Conservation (phyloP, 805 yeast genomes). For the Sugiyamaella chiloensis region DNA sequence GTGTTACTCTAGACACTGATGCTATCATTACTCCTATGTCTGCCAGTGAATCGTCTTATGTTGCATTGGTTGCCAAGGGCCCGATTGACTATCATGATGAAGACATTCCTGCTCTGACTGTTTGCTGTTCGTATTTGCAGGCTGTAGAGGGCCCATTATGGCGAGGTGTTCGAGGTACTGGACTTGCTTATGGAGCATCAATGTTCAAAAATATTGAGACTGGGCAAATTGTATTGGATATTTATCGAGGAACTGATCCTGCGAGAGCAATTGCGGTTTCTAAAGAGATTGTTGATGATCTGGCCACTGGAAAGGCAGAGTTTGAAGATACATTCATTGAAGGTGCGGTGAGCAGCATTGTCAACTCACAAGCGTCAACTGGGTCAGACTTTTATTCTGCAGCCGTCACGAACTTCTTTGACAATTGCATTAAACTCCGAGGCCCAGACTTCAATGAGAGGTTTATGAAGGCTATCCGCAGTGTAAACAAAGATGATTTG, state of each 20-base stretch:
- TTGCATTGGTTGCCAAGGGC: conserved; percentile 56
- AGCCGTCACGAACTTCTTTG: conserved; percentile 62
- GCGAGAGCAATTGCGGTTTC: conserved; percentile 57
- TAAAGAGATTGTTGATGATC: conserved; percentile 58
- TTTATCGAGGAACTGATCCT: conserved; percentile 84
- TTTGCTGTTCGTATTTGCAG: conserved; percentile 72
- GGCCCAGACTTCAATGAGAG: conserved; percentile 61
- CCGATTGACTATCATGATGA: conserved; percentile 53
- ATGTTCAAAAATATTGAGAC: conserved; percentile 57
- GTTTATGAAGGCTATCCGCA: conserved; percentile 52
- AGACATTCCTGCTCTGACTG: conserved; percentile 66
- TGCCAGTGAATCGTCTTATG: conserved; percentile 77
- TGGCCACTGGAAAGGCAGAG: conserved; percentile 49
- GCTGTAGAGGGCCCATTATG: conserved; percentile 96
- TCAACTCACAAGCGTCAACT: conserved; percentile 62
- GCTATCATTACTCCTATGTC: conserved; percentile 72
- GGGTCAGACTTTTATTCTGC: conserved; percentile 66
- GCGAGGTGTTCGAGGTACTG: conserved; percentile 93
- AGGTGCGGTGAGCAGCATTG: conserved; percentile 74
- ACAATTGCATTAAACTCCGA: conserved; percentile 61
- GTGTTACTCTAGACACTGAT: conserved; percentile 47
- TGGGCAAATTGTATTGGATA: conserved; percentile 61
- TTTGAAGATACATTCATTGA: conserved; percentile 61
- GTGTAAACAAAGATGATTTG: conserved; percentile 49
- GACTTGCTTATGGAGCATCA: conserved; percentile 86